phyloP scores from a whole-genome alignment of 2,329 filamentous ascomycete genomes.

The Neofusicoccum ribis region DNA sequence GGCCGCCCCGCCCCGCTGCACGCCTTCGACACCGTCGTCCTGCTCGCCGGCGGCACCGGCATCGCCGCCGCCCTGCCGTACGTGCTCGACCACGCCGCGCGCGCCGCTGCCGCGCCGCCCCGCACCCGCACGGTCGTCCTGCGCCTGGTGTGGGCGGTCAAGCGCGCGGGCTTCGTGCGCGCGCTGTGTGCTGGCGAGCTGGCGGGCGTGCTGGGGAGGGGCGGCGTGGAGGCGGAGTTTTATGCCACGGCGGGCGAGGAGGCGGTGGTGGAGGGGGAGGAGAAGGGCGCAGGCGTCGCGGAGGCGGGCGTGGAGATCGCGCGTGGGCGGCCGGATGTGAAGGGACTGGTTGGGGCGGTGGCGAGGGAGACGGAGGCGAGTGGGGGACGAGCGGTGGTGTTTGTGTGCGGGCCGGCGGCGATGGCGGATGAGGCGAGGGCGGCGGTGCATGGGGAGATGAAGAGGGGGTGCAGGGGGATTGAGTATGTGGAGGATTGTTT shows the following conservation, averaged over 20 bases:
- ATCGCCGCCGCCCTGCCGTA: conserved; percentile 36
- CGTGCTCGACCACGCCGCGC: conserved; percentile 22
- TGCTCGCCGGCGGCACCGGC: conserved; percentile 39
- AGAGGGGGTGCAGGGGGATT: conserved; percentile 34
- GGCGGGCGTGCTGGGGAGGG: conserved; percentile 25
- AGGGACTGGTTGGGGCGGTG: conserved; percentile 33
- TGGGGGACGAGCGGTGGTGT: conserved; percentile 35
- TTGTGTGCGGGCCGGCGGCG: conserved; percentile 47
- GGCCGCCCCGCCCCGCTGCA: conserved; percentile 45
- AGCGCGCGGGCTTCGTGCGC: conserved; percentile 32
- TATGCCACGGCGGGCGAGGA: background rate
- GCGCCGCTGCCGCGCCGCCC: conserved; percentile 21
- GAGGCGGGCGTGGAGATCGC: conserved; percentile 28
- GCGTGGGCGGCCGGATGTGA: conserved; percentile 42
- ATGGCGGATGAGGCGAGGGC: conserved; percentile 49
- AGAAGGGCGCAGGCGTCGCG: background rate
- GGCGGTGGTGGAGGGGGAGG: background rate
- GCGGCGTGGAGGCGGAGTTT: conserved; percentile 25
- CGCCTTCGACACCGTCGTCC: conserved; percentile 41
- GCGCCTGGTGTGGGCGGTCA: conserved; percentile 36
- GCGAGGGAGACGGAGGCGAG: conserved; percentile 32
- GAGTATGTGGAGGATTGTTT: conserved; percentile 52
- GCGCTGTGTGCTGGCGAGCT: conserved; percentile 28
- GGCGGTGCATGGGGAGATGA: conserved; percentile 40
- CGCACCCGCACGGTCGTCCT: conserved; percentile 24